Evolutionary conservation across 1,284 basidiomycete species (phyloP).

Genomic region (Xerocomus cyaneibrunnescens): DNA sequence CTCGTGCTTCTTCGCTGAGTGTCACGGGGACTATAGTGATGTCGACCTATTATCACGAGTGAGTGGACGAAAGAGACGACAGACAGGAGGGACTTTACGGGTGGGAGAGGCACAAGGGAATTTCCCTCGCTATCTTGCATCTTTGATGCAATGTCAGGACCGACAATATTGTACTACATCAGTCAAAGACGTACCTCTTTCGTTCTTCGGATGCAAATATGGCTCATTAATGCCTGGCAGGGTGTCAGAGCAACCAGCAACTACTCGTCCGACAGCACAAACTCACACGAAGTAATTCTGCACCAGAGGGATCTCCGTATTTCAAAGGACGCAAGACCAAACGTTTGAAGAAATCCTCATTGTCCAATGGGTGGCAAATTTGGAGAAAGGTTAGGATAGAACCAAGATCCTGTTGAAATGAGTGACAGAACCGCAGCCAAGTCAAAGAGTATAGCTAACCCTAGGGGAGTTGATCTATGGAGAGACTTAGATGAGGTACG

Average conservation of each 20-base stretch:
- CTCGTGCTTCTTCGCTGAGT: conserved; percentile 66
- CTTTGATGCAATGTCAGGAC: conserved; percentile 37
- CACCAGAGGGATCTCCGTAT: conserved; percentile 61
- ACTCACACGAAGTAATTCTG: conserved; percentile 67
- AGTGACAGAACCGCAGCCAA: not conserved
- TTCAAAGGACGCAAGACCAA: conserved; percentile 73
- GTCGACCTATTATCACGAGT: conserved; percentile 54
- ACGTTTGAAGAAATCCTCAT: conserved; percentile 77
- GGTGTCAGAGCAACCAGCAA: conserved; percentile 3
- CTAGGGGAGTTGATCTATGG: conserved; percentile 76
- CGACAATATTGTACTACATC: not conserved
- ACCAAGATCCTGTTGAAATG: conserved; percentile 67
- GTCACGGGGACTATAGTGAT: conserved; percentile 71
- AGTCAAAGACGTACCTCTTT: conserved; percentile 63
- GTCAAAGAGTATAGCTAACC: conserved; percentile 34
- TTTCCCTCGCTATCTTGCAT: conserved; percentile 82
- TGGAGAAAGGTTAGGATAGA: conserved; percentile 79
- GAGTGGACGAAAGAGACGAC: not conserved
- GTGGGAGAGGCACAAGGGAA: conserved; percentile 70
- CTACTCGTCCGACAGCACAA: not conserved
- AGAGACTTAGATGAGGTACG: not conserved
- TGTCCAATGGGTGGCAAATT: conserved; percentile 80
- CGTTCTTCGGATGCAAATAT: conserved; percentile 80
- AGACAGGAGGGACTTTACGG: conserved; percentile 45
- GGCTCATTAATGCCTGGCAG: conserved; percentile 74